These are phyloP conservation scores for Globisporangium spinosum DNA, from an alignment of 352 stramenopile species.

Conservation along the genomic window DNA sequence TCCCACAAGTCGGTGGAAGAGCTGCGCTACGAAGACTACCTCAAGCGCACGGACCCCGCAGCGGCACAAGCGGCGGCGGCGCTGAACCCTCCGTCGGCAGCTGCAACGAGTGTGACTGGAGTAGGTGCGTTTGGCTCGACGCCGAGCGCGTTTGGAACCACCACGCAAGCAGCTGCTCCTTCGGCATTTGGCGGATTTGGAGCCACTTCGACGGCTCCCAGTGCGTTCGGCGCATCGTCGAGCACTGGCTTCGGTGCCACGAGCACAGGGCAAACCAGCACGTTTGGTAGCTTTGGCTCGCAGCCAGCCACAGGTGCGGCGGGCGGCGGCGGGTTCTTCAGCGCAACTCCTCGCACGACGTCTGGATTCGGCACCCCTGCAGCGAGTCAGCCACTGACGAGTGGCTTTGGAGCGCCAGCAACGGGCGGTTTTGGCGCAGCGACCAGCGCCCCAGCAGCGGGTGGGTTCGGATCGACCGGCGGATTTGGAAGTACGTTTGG, in stretches of 20 bases:
- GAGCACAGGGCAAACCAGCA: slow-evolving; percentile 13
- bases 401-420: slow-evolving; percentile 40
- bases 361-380: slow-evolving; percentile 38
- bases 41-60: slow-evolving; percentile 35
- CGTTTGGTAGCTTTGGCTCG: slow-evolving; percentile 55
- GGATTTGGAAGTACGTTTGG: slow-evolving; percentile 64
- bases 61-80: slow-evolving; percentile 34
- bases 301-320: slow-evolving; percentile 30
- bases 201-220: slow-evolving; percentile 22
- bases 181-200: slow-evolving; percentile 52
- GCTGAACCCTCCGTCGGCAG: slow-evolving; percentile 38
- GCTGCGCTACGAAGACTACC: slow-evolving; percentile 42
- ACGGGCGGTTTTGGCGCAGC: slow-evolving; percentile 35
- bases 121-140: slow-evolving; percentile 39
- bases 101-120: slow-evolving; percentile 28
- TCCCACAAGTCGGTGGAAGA: slow-evolving; percentile 40
- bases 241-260: slow-evolving; percentile 26
- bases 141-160: slow-evolving; percentile 23
- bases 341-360: slow-evolving; percentile 21
- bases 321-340: slow-evolving; percentile 35
- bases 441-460: slow-evolving; percentile 22
- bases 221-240: slow-evolving; percentile 28
- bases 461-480: slow-evolving; percentile 31
- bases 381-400: slow-evolving; percentile 21
- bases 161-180: slow-evolving; percentile 19